Evolutionary conservation across 2,329 filamentous ascomycete genomes (phyloP).

Genomic region (Gyromitra esculenta): DNA sequence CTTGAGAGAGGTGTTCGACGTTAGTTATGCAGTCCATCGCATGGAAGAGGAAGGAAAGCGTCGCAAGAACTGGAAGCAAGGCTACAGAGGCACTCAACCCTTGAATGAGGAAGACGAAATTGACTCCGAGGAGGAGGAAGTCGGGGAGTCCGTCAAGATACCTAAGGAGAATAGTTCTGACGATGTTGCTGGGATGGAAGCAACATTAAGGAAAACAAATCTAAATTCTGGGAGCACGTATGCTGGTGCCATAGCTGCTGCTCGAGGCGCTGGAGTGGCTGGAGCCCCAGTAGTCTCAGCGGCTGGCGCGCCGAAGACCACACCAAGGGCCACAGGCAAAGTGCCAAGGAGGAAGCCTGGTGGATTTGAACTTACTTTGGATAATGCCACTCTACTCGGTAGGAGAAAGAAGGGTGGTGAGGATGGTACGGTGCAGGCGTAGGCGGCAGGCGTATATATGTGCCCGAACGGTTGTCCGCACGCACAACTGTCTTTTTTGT

Average conservation of each 20-base stretch:
- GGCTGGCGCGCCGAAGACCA: constrained; percentile 60
- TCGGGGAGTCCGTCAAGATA: constrained; percentile 71
- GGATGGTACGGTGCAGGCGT: constrained; percentile 37
- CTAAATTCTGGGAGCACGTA: constrained; percentile 66
- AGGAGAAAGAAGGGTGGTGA: constrained; percentile 65
- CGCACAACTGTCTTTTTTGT: constrained; percentile 20
- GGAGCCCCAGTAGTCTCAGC: constrained; percentile 85
- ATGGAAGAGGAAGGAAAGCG: constrained; percentile 96
- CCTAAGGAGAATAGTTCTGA: constrained; percentile 70
- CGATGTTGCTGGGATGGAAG: constrained; percentile 79
- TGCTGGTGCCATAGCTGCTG: constrained; percentile 61
- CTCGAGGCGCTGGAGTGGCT: constrained; percentile 53
- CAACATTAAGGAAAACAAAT: constrained; percentile 84
- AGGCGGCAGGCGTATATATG: constrained; percentile 23
- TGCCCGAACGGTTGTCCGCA: constrained; percentile 3
- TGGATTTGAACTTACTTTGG: constrained; percentile 89
- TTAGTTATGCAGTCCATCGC: constrained; percentile 95
- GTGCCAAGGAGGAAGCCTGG: constrained; percentile 74
- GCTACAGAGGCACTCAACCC: constrained; percentile 70
- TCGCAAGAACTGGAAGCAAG: constrained; percentile 81
- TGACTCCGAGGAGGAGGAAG: constrained; percentile 68
- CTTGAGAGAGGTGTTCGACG: constrained; percentile 95
- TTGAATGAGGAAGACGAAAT: constrained; percentile 73
- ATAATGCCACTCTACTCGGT: constrained; percentile 88
- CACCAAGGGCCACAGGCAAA: constrained; percentile 67